Percentiles rank a stretch among this genome's conserved stretches.
phyloP scores from a whole-genome alignment of 768 basidiomycete species.

The Pleurotus tuber-regium region DNA sequence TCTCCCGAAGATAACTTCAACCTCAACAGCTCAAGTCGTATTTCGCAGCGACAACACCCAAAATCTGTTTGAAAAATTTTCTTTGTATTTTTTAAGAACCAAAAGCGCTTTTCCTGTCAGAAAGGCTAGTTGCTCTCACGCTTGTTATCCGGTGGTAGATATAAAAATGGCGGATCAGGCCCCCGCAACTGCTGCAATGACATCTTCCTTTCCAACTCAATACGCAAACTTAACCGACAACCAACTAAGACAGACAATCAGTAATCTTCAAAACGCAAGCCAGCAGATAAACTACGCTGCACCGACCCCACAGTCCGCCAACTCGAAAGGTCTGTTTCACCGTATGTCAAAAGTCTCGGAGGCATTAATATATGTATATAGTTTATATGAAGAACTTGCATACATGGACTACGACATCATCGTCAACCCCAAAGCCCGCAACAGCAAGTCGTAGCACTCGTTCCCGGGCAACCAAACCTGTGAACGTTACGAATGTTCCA shows the following conservation, averaged over 20 bases:
- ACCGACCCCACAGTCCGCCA: constrained; percentile 35
- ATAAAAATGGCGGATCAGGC: no score
- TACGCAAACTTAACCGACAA: constrained; percentile 51
- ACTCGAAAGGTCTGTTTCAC: constrained; percentile 31
- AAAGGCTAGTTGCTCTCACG: no score
- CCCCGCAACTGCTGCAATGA: not conserved
- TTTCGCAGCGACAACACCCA: not conserved
- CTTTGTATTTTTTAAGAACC: no score
- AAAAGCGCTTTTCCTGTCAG: no score
- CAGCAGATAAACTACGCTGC: constrained; percentile 32
- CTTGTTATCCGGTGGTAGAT: no score
- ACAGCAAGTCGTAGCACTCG: constrained; percentile 38
- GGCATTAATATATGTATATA: no score
- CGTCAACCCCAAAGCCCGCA: constrained; percentile 46
- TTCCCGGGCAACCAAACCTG: constrained; percentile 40
- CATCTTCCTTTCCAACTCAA: constrained; percentile 3
- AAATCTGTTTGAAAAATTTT: no score
- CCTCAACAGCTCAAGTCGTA: not conserved
- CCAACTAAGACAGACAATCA: constrained; percentile 61
- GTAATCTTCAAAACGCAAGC: constrained; percentile 27
- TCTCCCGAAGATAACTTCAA: not conserved
- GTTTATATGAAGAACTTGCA: constrained; percentile 70
- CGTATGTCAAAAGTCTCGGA: no score
- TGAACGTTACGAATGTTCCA: constrained; percentile 30
- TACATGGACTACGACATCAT: constrained; percentile 62